phyloP scores from a whole-genome alignment of 352 stramenopile genomes.

The Phytopythium aichiense region DNA sequence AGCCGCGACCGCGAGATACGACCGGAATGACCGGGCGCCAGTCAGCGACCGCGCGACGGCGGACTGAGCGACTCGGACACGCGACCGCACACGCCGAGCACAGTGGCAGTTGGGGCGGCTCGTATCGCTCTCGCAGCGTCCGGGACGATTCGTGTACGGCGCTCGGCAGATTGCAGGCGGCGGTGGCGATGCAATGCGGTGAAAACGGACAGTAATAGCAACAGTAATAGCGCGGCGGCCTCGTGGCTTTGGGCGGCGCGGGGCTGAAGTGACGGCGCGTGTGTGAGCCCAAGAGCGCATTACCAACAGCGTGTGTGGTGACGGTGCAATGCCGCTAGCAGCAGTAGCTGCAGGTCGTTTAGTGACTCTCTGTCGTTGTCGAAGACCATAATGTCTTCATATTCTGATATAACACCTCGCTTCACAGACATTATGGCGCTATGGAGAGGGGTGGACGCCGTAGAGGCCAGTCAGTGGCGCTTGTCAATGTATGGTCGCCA shows the following conservation, averaged over 20 bases:
- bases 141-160: background rate
- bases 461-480: constrained; percentile 1
- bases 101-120: no score
- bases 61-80: background rate
- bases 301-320: no score
- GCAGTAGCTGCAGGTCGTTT: background rate
- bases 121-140: no score
- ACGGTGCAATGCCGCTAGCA: no score
- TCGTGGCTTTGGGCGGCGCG: background rate
- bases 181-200: no score
- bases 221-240: no score
- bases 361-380: background rate
- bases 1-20: background rate
- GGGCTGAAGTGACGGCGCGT: background rate
- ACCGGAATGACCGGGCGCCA: background rate
- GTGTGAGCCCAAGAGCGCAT: no score
- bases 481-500: background rate
- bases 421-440: background rate
- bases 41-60: background rate
- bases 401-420: background rate
- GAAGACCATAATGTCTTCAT: background rate
- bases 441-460: background rate
- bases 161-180: background rate
- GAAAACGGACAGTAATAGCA: no score
- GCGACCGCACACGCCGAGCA: background rate